Percentiles rank a stretch among this genome's conserved stretches.
Evolutionary conservation across 1,139 yeast species (phyloP).

Genomic region (Nematodospora anomalae): DNA sequence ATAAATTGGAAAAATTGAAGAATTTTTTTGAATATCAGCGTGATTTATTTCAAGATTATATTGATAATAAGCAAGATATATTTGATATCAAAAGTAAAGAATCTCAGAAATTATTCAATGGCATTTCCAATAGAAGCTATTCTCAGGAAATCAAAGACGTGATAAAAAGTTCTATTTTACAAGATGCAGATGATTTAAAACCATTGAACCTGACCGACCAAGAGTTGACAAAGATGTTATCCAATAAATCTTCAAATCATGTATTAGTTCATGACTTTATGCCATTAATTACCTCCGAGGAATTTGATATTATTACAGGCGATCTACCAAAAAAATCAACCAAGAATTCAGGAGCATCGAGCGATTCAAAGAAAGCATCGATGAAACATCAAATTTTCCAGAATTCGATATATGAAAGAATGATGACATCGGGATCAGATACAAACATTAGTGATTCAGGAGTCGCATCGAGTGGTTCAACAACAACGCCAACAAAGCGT

Average conservation of each 20-base stretch:
- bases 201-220: constrained; percentile 4
- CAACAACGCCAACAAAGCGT: constrained; percentile 2
- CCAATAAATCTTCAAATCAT: constrained; percentile 1
- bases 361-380: constrained; percentile 20
- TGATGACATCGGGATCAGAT: constrained; percentile 45
- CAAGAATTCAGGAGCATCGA: constrained; percentile 18
- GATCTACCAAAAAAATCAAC: constrained; percentile 30
- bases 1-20: constrained; percentile 40
- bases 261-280: constrained; percentile 41
- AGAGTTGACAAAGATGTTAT: constrained; percentile 8
- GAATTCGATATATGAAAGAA: constrained; percentile 39
- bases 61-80: constrained; percentile 24
- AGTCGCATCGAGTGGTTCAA: constrained; percentile 15
- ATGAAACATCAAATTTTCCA: constrained; percentile 44
- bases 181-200: constrained; percentile 8
- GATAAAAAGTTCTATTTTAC: constrained; percentile 17
- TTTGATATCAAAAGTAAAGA: constrained; percentile 39
- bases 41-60: constrained; percentile 26
- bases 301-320: constrained; percentile 44
- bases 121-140: constrained; percentile 32
- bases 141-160: constrained; percentile 28
- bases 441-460: constrained; percentile 25
- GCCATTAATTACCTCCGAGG: constrained; percentile 41
- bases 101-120: constrained; percentile 34
- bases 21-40: constrained; percentile 44